These are phyloP conservation scores for Cucurbita maxima DNA, from an alignment of 306 rosid species.

Conservation along the genomic window DNA sequence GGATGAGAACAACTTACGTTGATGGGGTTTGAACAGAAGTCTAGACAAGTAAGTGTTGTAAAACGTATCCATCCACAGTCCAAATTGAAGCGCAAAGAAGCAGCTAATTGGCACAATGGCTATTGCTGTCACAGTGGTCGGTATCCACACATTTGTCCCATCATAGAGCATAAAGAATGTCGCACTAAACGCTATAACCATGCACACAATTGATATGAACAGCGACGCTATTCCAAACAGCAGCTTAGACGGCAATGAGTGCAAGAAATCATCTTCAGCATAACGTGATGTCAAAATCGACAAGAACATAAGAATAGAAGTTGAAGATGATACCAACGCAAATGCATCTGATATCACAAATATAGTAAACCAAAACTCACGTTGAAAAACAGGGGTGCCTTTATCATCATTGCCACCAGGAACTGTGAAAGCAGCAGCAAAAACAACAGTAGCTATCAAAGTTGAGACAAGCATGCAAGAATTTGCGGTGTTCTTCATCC, in stretches of 20 bases:
- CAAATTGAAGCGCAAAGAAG: neutral
- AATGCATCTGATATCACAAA: neutral
- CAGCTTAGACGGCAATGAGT: neutral
- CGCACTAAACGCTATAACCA: neutral
- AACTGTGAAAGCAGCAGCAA: neutral
- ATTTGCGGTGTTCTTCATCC: neutral
- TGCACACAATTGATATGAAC: neutral
- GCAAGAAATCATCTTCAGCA: neutral
- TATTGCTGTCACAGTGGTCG: neutral
- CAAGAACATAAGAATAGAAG: neutral
- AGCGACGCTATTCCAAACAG: neutral
- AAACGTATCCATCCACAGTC: neutral
- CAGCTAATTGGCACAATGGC: neutral
- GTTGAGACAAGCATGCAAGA: neutral
- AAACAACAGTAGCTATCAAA: neutral
- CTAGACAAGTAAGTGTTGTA: neutral
- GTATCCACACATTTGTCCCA: neutral
- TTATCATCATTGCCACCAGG: neutral
- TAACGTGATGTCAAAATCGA: neutral
- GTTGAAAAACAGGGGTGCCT: neutral
- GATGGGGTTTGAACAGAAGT: neutral
- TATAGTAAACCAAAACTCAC: neutral
- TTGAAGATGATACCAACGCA: neutral
- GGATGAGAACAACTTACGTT: neutral
- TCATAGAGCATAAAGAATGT: neutral